These are phyloP conservation scores for Yamadazyma epiphylla DNA, from an alignment of 1,139 yeast species.

Conservation along the genomic window DNA sequence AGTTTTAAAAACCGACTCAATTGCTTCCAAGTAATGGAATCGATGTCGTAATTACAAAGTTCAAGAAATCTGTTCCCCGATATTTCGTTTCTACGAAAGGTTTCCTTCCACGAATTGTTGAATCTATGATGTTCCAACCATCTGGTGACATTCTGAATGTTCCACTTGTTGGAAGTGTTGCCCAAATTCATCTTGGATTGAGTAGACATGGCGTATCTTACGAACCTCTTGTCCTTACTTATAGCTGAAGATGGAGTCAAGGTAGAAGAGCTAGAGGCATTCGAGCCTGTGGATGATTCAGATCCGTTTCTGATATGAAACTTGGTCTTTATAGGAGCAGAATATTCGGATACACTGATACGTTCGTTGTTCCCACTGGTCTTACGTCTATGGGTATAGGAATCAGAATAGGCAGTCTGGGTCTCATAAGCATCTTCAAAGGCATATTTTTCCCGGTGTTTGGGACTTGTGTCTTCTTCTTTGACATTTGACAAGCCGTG, in stretches of 20 bases:
- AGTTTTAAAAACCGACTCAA: slow-evolving; percentile 32
- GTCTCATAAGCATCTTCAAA: not conserved
- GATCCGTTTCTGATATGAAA: slow-evolving; percentile 35
- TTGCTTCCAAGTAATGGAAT: slow-evolving; percentile 47
- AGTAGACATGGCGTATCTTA: slow-evolving; percentile 43
- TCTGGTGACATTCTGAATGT: slow-evolving; percentile 54
- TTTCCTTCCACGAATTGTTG: slow-evolving; percentile 67
- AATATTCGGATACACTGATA: slow-evolving; percentile 5
- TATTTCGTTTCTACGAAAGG: slow-evolving; percentile 57
- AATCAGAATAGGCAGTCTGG: slow-evolving; percentile 1
- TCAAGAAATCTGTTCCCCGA: slow-evolving; percentile 64
- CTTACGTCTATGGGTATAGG: slow-evolving; percentile 1
- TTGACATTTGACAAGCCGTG: slow-evolving; percentile 1
- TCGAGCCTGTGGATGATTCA: slow-evolving; percentile 32
- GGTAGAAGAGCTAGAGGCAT: slow-evolving; percentile 26
- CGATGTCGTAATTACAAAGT: slow-evolving; percentile 62
- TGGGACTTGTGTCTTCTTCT: not conserved
- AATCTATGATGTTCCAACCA: slow-evolving; percentile 72
- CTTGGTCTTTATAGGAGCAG: slow-evolving; percentile 7
- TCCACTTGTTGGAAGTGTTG: slow-evolving; percentile 48
- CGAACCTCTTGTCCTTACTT: slow-evolving; percentile 38
- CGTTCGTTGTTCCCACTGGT: slow-evolving; percentile 4
- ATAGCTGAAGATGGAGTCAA: slow-evolving; percentile 29
- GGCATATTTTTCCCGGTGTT: too few species aligned
- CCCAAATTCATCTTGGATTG: slow-evolving; percentile 19